These are phyloP conservation scores for Phaeosphaeriaceae sp. DNA, from an alignment of 2,329 filamentous ascomycete genomes.

Conservation along the genomic window DNA sequence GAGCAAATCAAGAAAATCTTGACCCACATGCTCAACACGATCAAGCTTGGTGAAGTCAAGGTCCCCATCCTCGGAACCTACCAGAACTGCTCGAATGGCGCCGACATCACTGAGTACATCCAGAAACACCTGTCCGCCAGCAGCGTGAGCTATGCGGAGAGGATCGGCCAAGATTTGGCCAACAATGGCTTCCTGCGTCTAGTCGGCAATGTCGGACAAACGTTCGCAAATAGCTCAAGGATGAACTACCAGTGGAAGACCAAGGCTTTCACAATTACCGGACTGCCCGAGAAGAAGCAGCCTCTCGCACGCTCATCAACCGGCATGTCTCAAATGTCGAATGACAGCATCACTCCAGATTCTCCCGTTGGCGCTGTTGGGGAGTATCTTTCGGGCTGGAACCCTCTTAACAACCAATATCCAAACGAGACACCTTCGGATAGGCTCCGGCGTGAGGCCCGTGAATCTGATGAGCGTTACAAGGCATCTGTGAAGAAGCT, in stretches of 20 bases:
- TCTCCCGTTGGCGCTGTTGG: constrained; percentile 84
- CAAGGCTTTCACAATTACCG: constrained; percentile 86
- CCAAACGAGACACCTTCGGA: constrained; percentile 94
- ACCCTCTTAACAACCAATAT: constrained; percentile 84
- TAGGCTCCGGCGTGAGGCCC: constrained; percentile 84
- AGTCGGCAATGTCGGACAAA: constrained; percentile 91
- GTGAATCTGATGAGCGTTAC: constrained; percentile 91
- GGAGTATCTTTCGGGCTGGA: constrained; percentile 92
- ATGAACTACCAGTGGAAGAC: constrained; percentile 98
- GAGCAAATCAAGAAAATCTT: constrained; percentile 93
- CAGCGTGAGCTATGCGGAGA: constrained; percentile 88
- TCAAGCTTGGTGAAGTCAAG: constrained; percentile 89
- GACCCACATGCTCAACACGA: constrained; percentile 80
- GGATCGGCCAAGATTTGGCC: constrained; percentile 92
- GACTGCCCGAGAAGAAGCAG: constrained; percentile 86
- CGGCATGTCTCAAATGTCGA: constrained; percentile 55
- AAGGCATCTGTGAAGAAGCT: constrained; percentile 84
- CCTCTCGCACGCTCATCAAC: constrained; percentile 77
- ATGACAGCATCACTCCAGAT: constrained; percentile 64
- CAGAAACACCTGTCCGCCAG: constrained; percentile 85
- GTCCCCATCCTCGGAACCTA: constrained; percentile 96
- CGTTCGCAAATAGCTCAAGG: constrained; percentile 95
- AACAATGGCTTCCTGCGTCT: constrained; percentile 84
- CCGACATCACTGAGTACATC: constrained; percentile 95
- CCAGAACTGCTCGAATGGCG: constrained; percentile 86